A percentile compares a stretch with the other conserved stretches of the same genome.
phyloP scores from a whole-genome alignment of 2,329 filamentous ascomycete genomes.

The Xylariaceae sp. region DNA sequence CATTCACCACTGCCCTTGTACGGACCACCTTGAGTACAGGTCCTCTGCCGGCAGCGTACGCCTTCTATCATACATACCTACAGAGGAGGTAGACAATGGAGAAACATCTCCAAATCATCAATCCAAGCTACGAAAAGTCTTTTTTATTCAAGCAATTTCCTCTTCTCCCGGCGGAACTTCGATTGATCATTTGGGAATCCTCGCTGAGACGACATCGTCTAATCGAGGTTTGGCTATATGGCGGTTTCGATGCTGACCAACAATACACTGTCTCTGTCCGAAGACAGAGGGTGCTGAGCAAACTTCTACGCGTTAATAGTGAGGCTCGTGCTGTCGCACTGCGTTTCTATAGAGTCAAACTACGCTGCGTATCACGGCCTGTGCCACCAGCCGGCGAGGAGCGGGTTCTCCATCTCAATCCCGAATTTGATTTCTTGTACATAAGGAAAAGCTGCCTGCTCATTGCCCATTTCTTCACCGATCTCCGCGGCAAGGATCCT shows the following conservation, averaged over 20 bases:
- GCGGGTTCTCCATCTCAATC: constrained; percentile 6
- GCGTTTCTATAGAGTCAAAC: not conserved
- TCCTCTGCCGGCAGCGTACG: no score
- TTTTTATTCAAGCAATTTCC: constrained; percentile 1
- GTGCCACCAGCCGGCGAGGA: not conserved
- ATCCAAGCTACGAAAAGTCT: not conserved
- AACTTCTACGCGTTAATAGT: not conserved
- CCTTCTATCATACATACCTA: no score
- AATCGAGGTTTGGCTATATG: not conserved
- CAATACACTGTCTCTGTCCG: not conserved
- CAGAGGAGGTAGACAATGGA: not conserved
- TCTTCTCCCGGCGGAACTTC: constrained; percentile 7
- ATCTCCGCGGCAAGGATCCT: constrained; percentile 6
- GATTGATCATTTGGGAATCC: constrained; percentile 9
- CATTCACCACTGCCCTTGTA: no score
- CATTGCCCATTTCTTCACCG: constrained; percentile 1
- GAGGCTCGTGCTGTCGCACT: not conserved
- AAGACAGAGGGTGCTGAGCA: not conserved
- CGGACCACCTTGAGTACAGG: no score
- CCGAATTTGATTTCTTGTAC: constrained; percentile 11
- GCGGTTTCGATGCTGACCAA: not conserved
- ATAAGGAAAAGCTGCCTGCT: no score
- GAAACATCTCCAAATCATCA: constrained; percentile 11
- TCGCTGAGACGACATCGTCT: constrained; percentile 8
- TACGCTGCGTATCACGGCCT: not conserved